These are phyloP conservation scores for Onygenales sp. DNA, from an alignment of 2,329 filamentous ascomycete genomes.

Conservation along the genomic window DNA sequence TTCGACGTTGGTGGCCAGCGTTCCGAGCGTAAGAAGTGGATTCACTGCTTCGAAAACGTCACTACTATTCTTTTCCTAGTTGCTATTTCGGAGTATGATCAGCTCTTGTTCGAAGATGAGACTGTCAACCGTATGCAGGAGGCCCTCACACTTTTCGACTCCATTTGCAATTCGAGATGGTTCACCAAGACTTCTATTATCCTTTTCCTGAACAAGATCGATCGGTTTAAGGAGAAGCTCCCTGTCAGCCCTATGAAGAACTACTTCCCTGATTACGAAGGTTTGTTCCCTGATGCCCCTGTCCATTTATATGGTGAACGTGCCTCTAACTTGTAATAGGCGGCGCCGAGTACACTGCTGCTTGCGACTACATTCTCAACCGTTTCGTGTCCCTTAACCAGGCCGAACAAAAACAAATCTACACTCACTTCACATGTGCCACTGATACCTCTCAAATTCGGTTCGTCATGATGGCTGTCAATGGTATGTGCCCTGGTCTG, in stretches of 20 bases:
- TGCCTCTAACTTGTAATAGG: slow-evolving; percentile 38
- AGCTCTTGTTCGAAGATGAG: slow-evolving; percentile 91
- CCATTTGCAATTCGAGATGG: slow-evolving; percentile 63
- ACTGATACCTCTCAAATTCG: slow-evolving; percentile 98
- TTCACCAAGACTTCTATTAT: slow-evolving; percentile 66
- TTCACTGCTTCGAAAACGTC: slow-evolving; percentile 97
- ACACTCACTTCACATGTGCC: slow-evolving; percentile 98
- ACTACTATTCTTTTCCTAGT: slow-evolving; percentile 94
- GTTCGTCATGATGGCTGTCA: slow-evolving; percentile 99
- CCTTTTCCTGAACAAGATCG: slow-evolving; percentile 67
- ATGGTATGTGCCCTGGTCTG: slow-evolving; percentile 56
- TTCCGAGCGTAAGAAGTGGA: slow-evolving; percentile 98
- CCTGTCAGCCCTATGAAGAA: slow-evolving; percentile 66
- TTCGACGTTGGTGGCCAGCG: slow-evolving; percentile 94
- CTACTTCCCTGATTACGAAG: slow-evolving; percentile 71
- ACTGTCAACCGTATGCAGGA: slow-evolving; percentile 75
- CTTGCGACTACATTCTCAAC: slow-evolving; percentile 98
- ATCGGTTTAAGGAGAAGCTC: slow-evolving; percentile 66
- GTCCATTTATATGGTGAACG: slow-evolving; percentile 9
- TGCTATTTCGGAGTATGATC: slow-evolving; percentile 94
- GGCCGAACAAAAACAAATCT: slow-evolving; percentile 99
- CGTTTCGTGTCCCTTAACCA: slow-evolving; percentile 97
- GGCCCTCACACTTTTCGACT: slow-evolving; percentile 61
- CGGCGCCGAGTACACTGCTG: slow-evolving; percentile 87
- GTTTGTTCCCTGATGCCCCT: slow-evolving; percentile 20